Conservation (phyloP, 257 asterid genomes). For the Coffea canephora region DNA sequence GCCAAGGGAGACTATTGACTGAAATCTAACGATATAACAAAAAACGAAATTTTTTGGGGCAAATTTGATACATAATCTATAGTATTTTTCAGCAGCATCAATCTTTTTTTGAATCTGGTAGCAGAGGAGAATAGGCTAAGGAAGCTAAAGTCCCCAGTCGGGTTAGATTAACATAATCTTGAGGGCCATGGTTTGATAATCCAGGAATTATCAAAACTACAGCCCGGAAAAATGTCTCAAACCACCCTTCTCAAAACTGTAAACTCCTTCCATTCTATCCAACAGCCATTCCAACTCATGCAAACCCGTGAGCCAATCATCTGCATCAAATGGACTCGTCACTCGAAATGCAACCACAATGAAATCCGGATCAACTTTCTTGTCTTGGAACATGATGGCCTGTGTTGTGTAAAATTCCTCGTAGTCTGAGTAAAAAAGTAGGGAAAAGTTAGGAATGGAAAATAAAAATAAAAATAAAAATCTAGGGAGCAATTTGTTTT, state of each 20-base stretch:
- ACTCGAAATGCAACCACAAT: conserved; percentile 63
- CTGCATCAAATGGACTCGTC: conserved; percentile 51
- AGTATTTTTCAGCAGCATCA: neutral
- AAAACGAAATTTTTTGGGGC: too few species aligned
- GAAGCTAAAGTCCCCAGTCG: conserved; percentile 39
- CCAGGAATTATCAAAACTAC: conserved; percentile 52
- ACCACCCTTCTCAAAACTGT: conserved; percentile 65
- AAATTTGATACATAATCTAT: too few species aligned
- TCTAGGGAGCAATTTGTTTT: too few species aligned
- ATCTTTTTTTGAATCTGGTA: neutral
- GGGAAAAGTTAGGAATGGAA: too few species aligned
- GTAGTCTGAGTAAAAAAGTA: conserved; percentile 35
- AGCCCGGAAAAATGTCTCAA: conserved; percentile 37
- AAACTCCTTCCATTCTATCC: conserved; percentile 57
- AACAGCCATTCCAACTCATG: conserved; percentile 56
- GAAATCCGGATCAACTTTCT: conserved; percentile 27
- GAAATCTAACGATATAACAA: neutral
- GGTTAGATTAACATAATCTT: conserved; percentile 62
- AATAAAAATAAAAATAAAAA: too few species aligned
- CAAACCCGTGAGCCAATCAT: conserved; percentile 50
- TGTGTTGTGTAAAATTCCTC: conserved; percentile 38
- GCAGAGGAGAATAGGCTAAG: conserved; percentile 11
- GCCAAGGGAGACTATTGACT: neutral
- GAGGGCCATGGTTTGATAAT: conserved; percentile 41
- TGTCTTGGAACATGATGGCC: conserved; percentile 54